Evolutionary conservation across 2,329 filamentous ascomycete genomes (phyloP), one percentile per base, ranked within the genome.

Genomic region (Dactylonectria macrodidyma): DNA sequence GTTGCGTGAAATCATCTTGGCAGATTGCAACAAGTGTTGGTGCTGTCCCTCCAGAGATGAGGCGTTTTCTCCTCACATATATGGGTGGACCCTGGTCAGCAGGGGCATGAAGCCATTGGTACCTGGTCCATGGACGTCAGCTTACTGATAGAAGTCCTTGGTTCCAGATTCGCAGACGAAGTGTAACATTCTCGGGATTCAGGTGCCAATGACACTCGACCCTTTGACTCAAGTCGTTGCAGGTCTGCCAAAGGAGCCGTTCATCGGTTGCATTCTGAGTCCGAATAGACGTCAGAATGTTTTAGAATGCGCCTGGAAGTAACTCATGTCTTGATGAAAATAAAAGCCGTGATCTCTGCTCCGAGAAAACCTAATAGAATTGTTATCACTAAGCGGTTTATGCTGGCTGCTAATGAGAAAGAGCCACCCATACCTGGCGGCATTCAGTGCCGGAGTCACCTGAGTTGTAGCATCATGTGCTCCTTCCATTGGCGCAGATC

Each of bases 1-100:
- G n/a, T 62, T 61, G 26, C 7, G 12, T 33, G 19, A 47, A 8
- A 62, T 34, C 65, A 67, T 62, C 2, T 22, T 52, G 26, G 11
- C 38, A 22, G 12, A n/a, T n/a, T 56, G 34, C 14, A 16, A 14
- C 12, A 46, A 26, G 34, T 30, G 19, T 57, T 36, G 22, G 22
- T 12, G 24, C 22, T 24, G 54, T 2, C 30, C 30, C 26, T 57
- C 38, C 19, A 16, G 22, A 57, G 26, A 36, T 22, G 51, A 3
- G 33, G 51, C 16, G 51, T 54, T 19, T 33, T 54, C 11, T 36
- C 34, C 6, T 36, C 51, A 36, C 2, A 22, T 24, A 22, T 16
- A 38, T 22, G n/a, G 51, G 19, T 12, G 5, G 51, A 54, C 33
- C 51, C 51, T 54, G 51, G 33, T 36, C n/a, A 12, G 19, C 30